phyloP scores from a whole-genome alignment of 2,329 filamentous ascomycete species.

The Nakataea oryzae region DNA sequence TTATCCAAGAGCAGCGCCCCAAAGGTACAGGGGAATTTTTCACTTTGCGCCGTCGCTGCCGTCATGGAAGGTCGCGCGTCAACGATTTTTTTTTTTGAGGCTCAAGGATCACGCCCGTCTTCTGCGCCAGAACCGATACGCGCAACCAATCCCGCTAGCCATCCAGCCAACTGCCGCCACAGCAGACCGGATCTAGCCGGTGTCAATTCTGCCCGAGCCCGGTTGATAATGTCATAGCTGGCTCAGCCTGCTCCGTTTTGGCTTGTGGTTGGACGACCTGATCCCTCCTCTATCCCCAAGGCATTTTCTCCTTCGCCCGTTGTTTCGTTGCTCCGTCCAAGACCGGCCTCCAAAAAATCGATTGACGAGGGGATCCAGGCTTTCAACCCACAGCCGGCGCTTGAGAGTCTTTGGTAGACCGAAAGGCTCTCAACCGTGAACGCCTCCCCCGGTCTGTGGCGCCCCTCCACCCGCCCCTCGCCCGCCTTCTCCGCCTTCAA shows the following conservation, averaged over 20 bases:
- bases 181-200: not conserved
- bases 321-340: not conserved
- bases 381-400: not conserved
- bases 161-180: not conserved
- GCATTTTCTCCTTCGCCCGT: not conserved
- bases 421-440: no score
- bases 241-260: not conserved
- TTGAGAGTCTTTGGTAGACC: not conserved
- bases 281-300: not conserved
- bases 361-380: not conserved
- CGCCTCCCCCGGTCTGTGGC: not conserved
- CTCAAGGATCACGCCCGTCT: not conserved
- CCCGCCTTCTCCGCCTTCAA: not conserved
- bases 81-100: not conserved
- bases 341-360: no score
- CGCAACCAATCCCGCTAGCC: not conserved
- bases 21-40: not conserved
- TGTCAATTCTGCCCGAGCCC: not conserved
- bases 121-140: not conserved
- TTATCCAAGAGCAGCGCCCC: not conserved
- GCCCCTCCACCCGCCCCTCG: not conserved
- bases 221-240: not conserved
- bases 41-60: no score
- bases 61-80: not conserved
- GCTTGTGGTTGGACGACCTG: not conserved